phyloP scores from a whole-genome alignment of 1,139 yeast genomes.

The Nakaseomyces sp. region DNA sequence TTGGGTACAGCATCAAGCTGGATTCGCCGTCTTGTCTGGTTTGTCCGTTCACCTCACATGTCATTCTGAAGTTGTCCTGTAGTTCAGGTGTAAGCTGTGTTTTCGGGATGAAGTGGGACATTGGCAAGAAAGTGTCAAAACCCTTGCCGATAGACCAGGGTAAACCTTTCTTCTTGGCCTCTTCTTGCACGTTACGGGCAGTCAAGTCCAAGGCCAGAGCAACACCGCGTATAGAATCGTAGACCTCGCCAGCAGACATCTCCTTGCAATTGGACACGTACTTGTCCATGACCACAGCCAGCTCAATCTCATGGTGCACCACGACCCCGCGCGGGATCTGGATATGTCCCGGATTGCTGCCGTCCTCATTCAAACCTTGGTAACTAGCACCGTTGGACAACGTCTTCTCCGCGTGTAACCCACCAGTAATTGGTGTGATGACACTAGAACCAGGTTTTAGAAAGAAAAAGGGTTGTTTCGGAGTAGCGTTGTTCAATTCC shows the following conservation, averaged over 20 bases:
- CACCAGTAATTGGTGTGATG: slow-evolving; percentile 32
- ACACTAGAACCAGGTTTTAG: slow-evolving; percentile 73
- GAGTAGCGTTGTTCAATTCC: slow-evolving; percentile 74
- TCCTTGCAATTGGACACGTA: slow-evolving; percentile 49
- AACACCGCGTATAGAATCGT: slow-evolving; percentile 74
- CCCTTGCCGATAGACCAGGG: slow-evolving; percentile 98
- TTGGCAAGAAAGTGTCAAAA: slow-evolving; percentile 87
- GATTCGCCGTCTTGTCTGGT: slow-evolving; percentile 68
- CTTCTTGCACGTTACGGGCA: slow-evolving; percentile 92
- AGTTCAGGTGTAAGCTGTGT: slow-evolving; percentile 52
- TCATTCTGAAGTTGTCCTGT: slow-evolving; percentile 34
- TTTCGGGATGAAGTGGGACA: slow-evolving; percentile 64
- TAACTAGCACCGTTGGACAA: slow-evolving; percentile 14
- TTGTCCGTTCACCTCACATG: slow-evolving; percentile 62
- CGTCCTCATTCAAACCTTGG: slow-evolving; percentile 23
- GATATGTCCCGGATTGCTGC: slow-evolving; percentile 53
- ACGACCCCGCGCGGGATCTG: slow-evolving; percentile 70
- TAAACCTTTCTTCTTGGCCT: slow-evolving; percentile 85
- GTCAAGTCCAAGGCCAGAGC: slow-evolving; percentile 89
- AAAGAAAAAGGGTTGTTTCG: slow-evolving; percentile 83
- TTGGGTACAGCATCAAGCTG: slow-evolving; percentile 80
- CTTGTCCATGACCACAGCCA: slow-evolving; percentile 68
- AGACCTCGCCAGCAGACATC: slow-evolving; percentile 58
- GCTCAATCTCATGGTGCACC: slow-evolving; percentile 89
- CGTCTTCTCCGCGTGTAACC: slow-evolving; percentile 7